Evolutionary conservation across 2,329 filamentous ascomycete species (phyloP).

Genomic region (Colletotrichum kahawae): DNA sequence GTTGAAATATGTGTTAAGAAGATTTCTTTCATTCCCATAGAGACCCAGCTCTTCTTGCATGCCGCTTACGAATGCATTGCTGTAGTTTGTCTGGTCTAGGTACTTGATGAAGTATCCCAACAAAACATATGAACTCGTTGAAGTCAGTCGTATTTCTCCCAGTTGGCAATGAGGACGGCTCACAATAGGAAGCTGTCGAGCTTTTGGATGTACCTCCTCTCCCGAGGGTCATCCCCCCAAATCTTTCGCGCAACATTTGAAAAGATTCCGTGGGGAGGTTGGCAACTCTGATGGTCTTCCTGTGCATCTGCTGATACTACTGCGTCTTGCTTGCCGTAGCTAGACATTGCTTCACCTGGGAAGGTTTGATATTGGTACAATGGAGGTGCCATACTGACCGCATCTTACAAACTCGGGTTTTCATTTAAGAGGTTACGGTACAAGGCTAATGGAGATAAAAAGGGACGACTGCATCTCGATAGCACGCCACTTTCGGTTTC

Average conservation of each 20-base stretch:
- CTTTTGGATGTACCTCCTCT: neutral
- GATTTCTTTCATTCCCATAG: constrained; percentile 28
- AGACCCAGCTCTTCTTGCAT: constrained; percentile 30
- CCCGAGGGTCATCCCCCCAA: neutral
- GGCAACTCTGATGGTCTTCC: neutral
- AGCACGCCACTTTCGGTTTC: neutral
- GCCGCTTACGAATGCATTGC: constrained; percentile 29
- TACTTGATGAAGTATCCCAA: constrained; percentile 23
- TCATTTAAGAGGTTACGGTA: neutral
- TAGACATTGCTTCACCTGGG: neutral
- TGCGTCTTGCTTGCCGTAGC: neutral
- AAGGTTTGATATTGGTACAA: neutral
- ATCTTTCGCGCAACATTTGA: neutral
- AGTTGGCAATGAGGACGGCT: neutral
- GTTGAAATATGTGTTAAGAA: constrained; percentile 26
- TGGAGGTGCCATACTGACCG: neutral
- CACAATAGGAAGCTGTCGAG: neutral
- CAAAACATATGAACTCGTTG: neutral
- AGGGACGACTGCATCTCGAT: neutral
- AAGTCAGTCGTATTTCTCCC: neutral
- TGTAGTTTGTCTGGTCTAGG: constrained; percentile 35
- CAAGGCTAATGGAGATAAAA: neutral
- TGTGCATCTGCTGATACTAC: neutral
- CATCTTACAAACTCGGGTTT: neutral
- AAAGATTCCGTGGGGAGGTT: neutral